Conservation (phyloP, 1,139 yeast species). For the Blastobotrys aristatus region DNA sequence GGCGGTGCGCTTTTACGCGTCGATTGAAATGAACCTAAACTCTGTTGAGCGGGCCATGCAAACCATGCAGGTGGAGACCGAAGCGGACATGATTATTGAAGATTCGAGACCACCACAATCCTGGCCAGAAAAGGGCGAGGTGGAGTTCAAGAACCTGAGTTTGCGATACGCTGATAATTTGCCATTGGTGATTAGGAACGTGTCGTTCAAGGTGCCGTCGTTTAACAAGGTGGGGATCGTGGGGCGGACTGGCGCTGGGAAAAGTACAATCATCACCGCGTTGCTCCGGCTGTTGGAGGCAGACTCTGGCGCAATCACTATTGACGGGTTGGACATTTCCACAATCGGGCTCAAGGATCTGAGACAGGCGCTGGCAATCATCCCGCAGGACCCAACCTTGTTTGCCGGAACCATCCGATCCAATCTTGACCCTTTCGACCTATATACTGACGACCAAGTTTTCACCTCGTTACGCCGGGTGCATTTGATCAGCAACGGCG, state of each 20-base stretch:
- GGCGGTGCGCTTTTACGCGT: constrained; percentile 85
- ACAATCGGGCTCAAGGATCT: constrained; percentile 73
- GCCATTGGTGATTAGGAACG: constrained; percentile 85
- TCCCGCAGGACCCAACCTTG: constrained; percentile 92
- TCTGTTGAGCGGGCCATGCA: constrained; percentile 89
- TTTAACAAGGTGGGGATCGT: constrained; percentile 87
- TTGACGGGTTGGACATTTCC: constrained; percentile 92
- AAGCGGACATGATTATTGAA: constrained; percentile 64
- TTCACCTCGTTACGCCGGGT: constrained; percentile 85
- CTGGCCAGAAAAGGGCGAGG: constrained; percentile 84
- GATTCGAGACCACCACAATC: constrained; percentile 61
- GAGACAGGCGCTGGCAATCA: constrained; percentile 81
- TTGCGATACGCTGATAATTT: constrained; percentile 83
- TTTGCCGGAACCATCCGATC: constrained; percentile 79
- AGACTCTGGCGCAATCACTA: constrained; percentile 71
- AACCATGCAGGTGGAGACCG: constrained; percentile 78
- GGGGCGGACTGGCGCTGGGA: constrained; percentile 98
- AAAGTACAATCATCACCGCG: constrained; percentile 92
- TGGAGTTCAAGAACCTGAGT: constrained; percentile 70
- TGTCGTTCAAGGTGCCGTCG: constrained; percentile 70
- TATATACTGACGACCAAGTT: constrained; percentile 65
- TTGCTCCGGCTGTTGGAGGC: constrained; percentile 90
- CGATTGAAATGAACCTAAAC: constrained; percentile 92
- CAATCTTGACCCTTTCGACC: constrained; percentile 75
- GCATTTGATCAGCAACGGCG: constrained; percentile 49